phyloP scores from a whole-genome alignment of 306 rosid species.

The Hippophae rhamnoides region DNA sequence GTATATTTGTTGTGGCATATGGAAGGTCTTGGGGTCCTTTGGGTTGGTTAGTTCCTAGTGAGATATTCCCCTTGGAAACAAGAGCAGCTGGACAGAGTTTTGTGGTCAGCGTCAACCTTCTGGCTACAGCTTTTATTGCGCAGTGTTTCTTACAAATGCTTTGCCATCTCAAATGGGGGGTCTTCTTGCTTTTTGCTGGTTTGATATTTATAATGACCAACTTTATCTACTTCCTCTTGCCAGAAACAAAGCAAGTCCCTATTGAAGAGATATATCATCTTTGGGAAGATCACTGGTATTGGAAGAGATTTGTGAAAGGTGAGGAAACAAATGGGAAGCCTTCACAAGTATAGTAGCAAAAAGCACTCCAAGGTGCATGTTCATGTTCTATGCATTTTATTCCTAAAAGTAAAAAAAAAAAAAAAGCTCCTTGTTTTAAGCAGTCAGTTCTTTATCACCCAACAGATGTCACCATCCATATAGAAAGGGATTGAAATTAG shows the following conservation, averaged over 20 bases:
- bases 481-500: too few relatives aligned
- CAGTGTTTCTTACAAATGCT: slow-evolving; percentile 70
- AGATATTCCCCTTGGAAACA: slow-evolving; percentile 83
- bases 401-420: too few relatives aligned
- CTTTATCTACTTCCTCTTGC: slow-evolving; percentile 78
- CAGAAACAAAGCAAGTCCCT: slow-evolving; percentile 91
- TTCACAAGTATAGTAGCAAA: slow-evolving; percentile 12
- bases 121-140: slow-evolving; percentile 84
- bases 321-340: slow-evolving; percentile 28
- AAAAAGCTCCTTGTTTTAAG: too few relatives aligned
- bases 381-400: too few relatives aligned
- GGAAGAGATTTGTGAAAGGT: slow-evolving; percentile 49
- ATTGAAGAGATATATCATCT: slow-evolving; percentile 86
- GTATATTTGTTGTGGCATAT: slow-evolving; percentile 79
- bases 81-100: slow-evolving; percentile 94
- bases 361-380: background rate
- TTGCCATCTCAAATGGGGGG: slow-evolving; percentile 82
- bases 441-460: too few relatives aligned
- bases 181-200: slow-evolving; percentile 69
- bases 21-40: slow-evolving; percentile 99
- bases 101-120: slow-evolving; percentile 86
- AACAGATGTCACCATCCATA: too few relatives aligned
- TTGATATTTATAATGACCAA: slow-evolving; percentile 59
- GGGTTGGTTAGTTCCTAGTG: slow-evolving; percentile 96
- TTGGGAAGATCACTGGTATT: slow-evolving; percentile 76